phyloP scores from a whole-genome alignment of 352 stramenopile genomes.

The Phytophthora syringae region DNA sequence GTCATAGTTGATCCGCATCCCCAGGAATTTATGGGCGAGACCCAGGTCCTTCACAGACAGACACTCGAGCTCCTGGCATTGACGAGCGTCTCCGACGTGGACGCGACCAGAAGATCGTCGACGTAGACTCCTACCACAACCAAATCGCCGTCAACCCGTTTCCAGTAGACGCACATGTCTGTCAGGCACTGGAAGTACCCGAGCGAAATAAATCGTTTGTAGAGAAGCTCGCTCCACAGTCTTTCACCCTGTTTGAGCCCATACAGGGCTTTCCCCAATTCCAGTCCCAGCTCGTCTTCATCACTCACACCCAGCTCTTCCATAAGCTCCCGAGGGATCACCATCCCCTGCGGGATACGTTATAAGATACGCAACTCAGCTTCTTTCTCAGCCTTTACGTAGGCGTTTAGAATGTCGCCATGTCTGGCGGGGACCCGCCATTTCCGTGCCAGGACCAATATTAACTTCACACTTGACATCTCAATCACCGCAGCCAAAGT shows the following conservation, averaged over 20 bases:
- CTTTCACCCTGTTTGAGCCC: too few relatives aligned
- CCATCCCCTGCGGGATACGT: slow-evolving; percentile 24
- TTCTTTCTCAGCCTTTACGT: slow-evolving; percentile 32
- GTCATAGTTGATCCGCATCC: neutral
- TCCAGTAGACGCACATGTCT: slow-evolving; percentile 42
- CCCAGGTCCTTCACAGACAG: neutral
- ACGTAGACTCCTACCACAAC: slow-evolving; percentile 31
- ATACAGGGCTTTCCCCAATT: too few relatives aligned
- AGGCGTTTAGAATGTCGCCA: slow-evolving; percentile 36
- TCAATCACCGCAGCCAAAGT: slow-evolving; percentile 35
- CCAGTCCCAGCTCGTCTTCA: slow-evolving; percentile 14
- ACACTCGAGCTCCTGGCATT: neutral
- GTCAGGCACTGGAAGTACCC: slow-evolving; percentile 20
- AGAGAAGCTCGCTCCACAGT: too few relatives aligned
- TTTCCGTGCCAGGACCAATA: slow-evolving; percentile 11
- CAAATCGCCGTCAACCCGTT: too few relatives aligned
- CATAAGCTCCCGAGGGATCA: slow-evolving; percentile 8
- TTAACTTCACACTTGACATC: slow-evolving; percentile 21
- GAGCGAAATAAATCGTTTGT: slow-evolving; percentile 14
- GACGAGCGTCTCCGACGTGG: neutral
- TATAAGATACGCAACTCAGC: slow-evolving; percentile 25
- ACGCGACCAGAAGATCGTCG: slow-evolving; percentile 16
- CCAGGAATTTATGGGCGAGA: neutral
- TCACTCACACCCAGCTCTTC: slow-evolving; percentile 1
- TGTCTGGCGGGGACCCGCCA: slow-evolving; percentile 21